A percentile compares a stretch with the other conserved stretches of the same genome.
phyloP scores from a whole-genome alignment of 805 yeast genomes.

The Pichia exigua region DNA sequence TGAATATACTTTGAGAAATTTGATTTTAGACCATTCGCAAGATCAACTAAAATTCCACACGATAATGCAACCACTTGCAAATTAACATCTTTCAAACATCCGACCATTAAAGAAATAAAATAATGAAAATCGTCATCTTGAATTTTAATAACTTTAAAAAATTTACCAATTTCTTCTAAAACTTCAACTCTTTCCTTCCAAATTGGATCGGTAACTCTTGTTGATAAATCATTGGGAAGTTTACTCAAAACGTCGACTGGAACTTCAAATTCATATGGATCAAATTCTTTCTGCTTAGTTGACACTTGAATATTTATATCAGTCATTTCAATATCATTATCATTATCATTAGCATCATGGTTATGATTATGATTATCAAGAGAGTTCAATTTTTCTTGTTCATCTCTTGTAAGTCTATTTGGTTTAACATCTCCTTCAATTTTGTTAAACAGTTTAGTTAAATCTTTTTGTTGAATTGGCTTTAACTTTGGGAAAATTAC shows the following conservation, averaged over 20 bases:
- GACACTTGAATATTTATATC: slow-evolving; percentile 22
- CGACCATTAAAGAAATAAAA: slow-evolving; percentile 56
- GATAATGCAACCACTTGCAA: slow-evolving; percentile 78
- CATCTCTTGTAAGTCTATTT: slow-evolving; percentile 44
- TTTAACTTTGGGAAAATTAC: slow-evolving; percentile 64
- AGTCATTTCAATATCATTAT: slow-evolving; percentile 33
- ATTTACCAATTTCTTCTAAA: slow-evolving; percentile 51
- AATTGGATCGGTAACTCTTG: slow-evolving; percentile 49
- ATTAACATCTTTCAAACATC: slow-evolving; percentile 80
- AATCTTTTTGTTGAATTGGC: slow-evolving; percentile 87
- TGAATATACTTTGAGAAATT: slow-evolving; percentile 48
- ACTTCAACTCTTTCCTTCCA: slow-evolving; percentile 94
- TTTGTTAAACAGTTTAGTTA: slow-evolving; percentile 57
- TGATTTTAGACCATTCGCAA: slow-evolving; percentile 60
- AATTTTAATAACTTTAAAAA: slow-evolving; percentile 48
- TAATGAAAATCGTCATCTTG: slow-evolving; percentile 54
- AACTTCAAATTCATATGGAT: slow-evolving; percentile 64
- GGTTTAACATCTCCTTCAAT: slow-evolving; percentile 40
- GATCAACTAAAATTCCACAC: slow-evolving; percentile 50
- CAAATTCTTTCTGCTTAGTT: slow-evolving; percentile 28
- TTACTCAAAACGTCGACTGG: slow-evolving; percentile 60
- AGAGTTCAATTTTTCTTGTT: slow-evolving; percentile 20
- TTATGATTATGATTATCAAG: slow-evolving; percentile 23
- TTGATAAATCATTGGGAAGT: slow-evolving; percentile 55
- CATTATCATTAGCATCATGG: slow-evolving; percentile 19